Base-by-base conservation (phyloP, 306 rosid species). In the Mimosa pudica region DNA sequence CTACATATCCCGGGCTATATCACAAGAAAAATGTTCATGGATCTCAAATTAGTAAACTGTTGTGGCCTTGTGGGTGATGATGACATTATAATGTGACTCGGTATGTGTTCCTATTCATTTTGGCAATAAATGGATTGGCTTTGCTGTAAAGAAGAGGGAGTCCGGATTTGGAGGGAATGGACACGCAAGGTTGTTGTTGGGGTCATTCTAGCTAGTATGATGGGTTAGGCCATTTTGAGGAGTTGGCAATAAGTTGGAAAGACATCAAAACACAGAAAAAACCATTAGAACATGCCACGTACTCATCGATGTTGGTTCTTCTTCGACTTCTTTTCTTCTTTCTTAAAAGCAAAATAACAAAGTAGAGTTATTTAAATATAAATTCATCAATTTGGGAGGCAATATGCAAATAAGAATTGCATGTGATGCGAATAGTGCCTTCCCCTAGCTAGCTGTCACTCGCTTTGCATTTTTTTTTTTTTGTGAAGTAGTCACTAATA, bases 361-460 rank as follows among this genome's bases (percentile, higher is more conserved):
- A 38, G 42, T 38, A 38, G 42, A 45, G 17, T 1, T 38, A 45
- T 10, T 10, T 38, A 18, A 33, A 32, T 2, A 12, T 1, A 54
- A 46, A 1, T 38, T 38, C 42, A 11, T 14, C 54, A 20, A 57
- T 4, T n/a, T n/a, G 67, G 69, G 41, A 36, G 38, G 78, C 68
- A 38, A 36, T 54, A 30, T 64, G 46, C 13, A 51, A 73, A 38
- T 18, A 55, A n/a, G 18, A 73, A n/a, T n/a, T 54, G 66, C 66
- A 54, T 41, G 68, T 7, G 32, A 74, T 0, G 42, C 32, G 61
- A 61, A 49, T 48, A 55, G 62, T 44, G 24, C 44, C 9, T 51
- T 38, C 7, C 7, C 10, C 63, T 5, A 24, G 64, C 83, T 75
- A 77, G 80, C 66, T 77, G 80, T 77, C 16, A 38, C 66, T 36